phyloP scores from a whole-genome alignment of 768 basidiomycete genomes.

The Terana coerulea region DNA sequence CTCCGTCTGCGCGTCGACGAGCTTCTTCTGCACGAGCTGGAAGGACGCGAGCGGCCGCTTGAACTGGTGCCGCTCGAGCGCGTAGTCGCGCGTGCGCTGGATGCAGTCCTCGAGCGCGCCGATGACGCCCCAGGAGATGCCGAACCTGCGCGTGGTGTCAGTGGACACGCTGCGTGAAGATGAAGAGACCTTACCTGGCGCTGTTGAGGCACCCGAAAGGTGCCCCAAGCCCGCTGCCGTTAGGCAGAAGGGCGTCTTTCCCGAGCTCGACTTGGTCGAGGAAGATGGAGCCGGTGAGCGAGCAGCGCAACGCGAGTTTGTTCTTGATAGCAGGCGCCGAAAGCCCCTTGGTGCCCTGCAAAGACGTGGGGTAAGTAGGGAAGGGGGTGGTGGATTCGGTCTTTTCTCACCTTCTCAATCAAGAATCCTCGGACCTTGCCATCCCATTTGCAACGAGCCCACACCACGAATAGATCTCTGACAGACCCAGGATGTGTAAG shows the following conservation, averaged over 20 bases:
- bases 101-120: slow-evolving; percentile 94
- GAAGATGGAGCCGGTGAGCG: slow-evolving; percentile 83
- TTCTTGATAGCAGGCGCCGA: slow-evolving; percentile 87
- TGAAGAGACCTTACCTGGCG: slow-evolving; percentile 49
- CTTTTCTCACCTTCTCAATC: slow-evolving; percentile 71
- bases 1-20: slow-evolving; percentile 91
- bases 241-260: slow-evolving; percentile 71
- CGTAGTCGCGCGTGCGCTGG: slow-evolving; percentile 70
- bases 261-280: slow-evolving; percentile 86
- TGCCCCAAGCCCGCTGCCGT: slow-evolving; percentile 71
- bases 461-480: slow-evolving; percentile 87
- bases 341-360: slow-evolving; percentile 78
- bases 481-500: neutral
- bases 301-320: slow-evolving; percentile 87
- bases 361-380: neutral
- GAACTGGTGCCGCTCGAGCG: slow-evolving; percentile 90
- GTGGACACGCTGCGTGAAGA: too few relatives aligned
- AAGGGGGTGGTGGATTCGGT: neutral
- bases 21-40: slow-evolving; percentile 97
- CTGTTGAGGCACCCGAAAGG: slow-evolving; percentile 93
- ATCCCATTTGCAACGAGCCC: slow-evolving; percentile 97
- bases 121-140: slow-evolving; percentile 95
- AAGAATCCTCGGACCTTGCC: slow-evolving; percentile 86
- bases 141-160: slow-evolving; percentile 44
- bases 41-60: slow-evolving; percentile 85